These are phyloP conservation scores for Iberis pinnata DNA, from an alignment of 345 rosid species.

Conservation along the genomic window DNA sequence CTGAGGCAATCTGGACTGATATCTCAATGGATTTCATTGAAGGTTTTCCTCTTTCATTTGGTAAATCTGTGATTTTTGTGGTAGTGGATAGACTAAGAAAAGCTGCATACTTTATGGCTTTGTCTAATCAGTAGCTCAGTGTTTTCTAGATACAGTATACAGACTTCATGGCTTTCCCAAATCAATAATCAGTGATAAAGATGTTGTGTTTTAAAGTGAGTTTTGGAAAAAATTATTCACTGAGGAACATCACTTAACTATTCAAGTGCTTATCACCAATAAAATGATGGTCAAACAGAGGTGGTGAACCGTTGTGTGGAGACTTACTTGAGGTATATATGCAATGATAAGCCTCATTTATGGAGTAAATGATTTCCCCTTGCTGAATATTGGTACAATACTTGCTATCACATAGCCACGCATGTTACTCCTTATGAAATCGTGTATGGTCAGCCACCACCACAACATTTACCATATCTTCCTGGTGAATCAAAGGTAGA, in stretches of 20 bases:
- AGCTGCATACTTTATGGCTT: neutral
- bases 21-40: neutral
- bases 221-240: too few species aligned
- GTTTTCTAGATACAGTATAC: neutral
- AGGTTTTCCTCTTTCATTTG: neutral
- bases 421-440: neutral
- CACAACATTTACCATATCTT: too few species aligned
- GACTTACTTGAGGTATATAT: neutral
- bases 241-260: too few species aligned
- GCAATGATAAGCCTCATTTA: neutral
- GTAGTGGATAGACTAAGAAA: neutral
- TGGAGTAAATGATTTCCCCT: neutral
- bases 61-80: neutral
- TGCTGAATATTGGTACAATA: neutral
- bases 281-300: neutral
- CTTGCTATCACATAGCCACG: neutral
- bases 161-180: too few species aligned
- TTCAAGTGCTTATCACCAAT: too few species aligned
- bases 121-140: neutral
- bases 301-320: neutral
- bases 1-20: too few species aligned
- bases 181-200: too few species aligned
- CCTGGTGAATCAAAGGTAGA: too few species aligned
- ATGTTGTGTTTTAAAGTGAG: too few species aligned
- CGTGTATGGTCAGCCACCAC: neutral